Conservation (phyloP, 2,329 filamentous ascomycete species). For the Chrysoporthe cubensis region DNA sequence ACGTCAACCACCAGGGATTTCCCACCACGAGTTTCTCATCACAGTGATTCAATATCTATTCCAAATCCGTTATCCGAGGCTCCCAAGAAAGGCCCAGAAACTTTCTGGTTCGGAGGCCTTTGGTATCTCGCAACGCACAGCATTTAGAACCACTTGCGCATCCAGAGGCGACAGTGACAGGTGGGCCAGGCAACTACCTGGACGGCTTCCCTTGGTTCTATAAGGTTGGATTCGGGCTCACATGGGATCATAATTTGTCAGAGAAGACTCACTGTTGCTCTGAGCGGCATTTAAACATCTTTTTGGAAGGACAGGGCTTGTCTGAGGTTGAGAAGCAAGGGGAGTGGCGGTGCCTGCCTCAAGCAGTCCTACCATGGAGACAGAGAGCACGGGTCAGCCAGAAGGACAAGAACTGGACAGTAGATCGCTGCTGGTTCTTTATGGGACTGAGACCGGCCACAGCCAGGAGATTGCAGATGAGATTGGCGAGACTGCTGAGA, state of each 20-base stretch:
- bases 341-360: background rate
- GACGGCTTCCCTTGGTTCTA: background rate
- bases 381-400: slow-evolving; percentile 8
- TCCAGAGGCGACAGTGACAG: background rate
- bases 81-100: background rate
- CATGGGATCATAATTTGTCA: background rate
- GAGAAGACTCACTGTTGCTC: background rate
- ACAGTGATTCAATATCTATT: background rate
- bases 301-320: background rate
- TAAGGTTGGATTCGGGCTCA: background rate
- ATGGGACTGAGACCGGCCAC: slow-evolving; percentile 94
- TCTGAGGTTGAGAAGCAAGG: background rate
- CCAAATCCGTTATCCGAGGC: background rate
- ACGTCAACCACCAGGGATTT: background rate
- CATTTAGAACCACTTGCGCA: background rate
- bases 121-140: background rate
- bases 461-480: slow-evolving; percentile 90
- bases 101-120: background rate
- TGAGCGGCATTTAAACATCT: background rate
- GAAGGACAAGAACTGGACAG: slow-evolving; percentile 31
- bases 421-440: slow-evolving; percentile 71
- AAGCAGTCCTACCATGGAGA: slow-evolving; percentile 13
- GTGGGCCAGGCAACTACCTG: background rate
- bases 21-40: background rate
- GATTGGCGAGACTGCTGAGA: slow-evolving; percentile 72